Percentiles rank a stretch among this genome's conserved stretches.
Conservation (phyloP, 2,329 filamentous ascomycete genomes). For the Canariomyces notabilis region DNA sequence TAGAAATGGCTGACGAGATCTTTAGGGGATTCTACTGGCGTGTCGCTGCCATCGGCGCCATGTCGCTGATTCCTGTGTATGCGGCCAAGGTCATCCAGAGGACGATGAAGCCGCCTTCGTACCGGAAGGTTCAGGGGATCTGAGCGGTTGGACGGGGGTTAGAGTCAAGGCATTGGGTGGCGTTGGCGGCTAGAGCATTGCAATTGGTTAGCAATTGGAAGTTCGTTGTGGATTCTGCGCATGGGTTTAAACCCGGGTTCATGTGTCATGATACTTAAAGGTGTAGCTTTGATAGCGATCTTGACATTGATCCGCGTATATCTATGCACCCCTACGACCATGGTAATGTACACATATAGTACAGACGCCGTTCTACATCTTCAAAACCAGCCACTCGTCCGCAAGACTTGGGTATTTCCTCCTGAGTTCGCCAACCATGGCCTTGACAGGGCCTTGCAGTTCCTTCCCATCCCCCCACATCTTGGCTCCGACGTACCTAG, state of each 20-base stretch:
- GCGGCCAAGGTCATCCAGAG: conserved; percentile 78
- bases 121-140: conserved; percentile 81
- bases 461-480: conserved; percentile 67
- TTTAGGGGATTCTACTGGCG: conserved; percentile 83
- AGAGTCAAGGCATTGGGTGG: conserved; percentile 16
- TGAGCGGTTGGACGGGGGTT: conserved; percentile 31
- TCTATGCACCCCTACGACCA: neutral
- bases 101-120: conserved; percentile 85
- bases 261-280: no score
- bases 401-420: conserved; percentile 35
- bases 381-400: conserved; percentile 48
- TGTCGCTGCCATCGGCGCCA: conserved; percentile 70
- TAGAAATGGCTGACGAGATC: conserved; percentile 13
- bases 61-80: conserved; percentile 82
- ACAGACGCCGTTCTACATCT: conserved; percentile 35
- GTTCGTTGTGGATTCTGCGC: neutral
- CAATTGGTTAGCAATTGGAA: neutral
- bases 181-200: conserved; percentile 10
- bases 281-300: neutral
- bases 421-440: conserved; percentile 59
- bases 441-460: conserved; percentile 68
- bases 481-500: conserved; percentile 74
- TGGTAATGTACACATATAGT: neutral
- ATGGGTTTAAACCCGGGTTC: neutral
- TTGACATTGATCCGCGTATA: neutral